phyloP scores from a whole-genome alignment of 352 stramenopile genomes.

The Phytophthora meadii region DNA sequence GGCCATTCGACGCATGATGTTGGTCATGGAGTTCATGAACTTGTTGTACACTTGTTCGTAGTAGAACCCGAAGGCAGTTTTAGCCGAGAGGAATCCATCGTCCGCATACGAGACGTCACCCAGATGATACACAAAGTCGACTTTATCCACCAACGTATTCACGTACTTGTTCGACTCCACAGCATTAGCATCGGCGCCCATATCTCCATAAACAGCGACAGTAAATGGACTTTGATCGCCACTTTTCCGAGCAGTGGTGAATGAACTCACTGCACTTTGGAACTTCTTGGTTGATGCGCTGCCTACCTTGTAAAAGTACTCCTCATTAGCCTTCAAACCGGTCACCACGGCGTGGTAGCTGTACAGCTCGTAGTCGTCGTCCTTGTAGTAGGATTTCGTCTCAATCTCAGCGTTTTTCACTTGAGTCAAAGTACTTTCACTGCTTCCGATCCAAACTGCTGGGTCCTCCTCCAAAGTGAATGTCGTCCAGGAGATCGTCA shows the following conservation, averaged over 20 bases:
- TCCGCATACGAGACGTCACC: slow-evolving; percentile 46
- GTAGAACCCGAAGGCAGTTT: slow-evolving; percentile 34
- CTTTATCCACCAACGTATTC: slow-evolving; percentile 23
- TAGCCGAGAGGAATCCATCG: slow-evolving; percentile 28
- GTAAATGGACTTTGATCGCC: slow-evolving; percentile 34
- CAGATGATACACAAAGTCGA: slow-evolving; percentile 47
- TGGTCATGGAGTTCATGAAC: slow-evolving; percentile 69
- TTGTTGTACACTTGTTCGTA: slow-evolving; percentile 64
- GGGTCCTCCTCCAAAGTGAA: not conserved
- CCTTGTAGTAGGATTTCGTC: slow-evolving; percentile 32
- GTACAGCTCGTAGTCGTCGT: slow-evolving; percentile 46
- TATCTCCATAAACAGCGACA: slow-evolving; percentile 38
- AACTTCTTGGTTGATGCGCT: slow-evolving; percentile 18
- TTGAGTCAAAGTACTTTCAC: not conserved
- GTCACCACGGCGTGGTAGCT: slow-evolving; percentile 46
- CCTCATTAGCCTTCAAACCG: slow-evolving; percentile 31
- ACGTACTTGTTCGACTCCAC: slow-evolving; percentile 46
- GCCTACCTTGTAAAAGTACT: slow-evolving; percentile 39
- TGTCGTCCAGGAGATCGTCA: not conserved
- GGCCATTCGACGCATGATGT: slow-evolving; percentile 45
- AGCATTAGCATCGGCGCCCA: slow-evolving; percentile 35
- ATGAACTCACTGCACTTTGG: slow-evolving; percentile 33
- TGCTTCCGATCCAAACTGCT: not conserved
- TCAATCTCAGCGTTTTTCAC: not conserved
- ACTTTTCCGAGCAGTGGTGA: slow-evolving; percentile 38